Evolutionary conservation across 306 rosid species (phyloP).

Genomic region (Inga oerstediana): DNA sequence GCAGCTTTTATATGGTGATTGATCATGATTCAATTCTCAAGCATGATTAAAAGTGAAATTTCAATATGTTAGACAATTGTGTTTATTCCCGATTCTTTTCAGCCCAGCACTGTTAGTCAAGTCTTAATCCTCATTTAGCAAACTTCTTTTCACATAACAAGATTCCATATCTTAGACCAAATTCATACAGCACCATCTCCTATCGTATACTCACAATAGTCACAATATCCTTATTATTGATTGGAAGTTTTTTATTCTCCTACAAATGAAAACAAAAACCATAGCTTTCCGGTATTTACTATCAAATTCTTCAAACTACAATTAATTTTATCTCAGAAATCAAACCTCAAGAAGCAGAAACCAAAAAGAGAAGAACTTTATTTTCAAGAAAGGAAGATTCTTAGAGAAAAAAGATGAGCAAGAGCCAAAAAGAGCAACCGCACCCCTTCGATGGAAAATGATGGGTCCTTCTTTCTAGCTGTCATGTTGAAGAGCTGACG

Average conservation of each 20-base stretch:
- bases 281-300: no score
- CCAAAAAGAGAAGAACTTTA: not conserved
- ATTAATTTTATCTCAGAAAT: not conserved
- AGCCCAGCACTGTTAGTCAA: not conserved
- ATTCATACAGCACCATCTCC: conserved; percentile 1
- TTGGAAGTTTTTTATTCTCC: not conserved
- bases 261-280: no score
- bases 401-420: no score
- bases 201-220: conserved; percentile 21
- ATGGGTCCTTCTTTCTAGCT: not conserved
- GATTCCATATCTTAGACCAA: not conserved
- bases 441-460: not conserved
- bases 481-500: not conserved
- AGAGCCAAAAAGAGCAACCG: not conserved
- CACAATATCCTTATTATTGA: not conserved
- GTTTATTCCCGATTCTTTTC: conserved; percentile 15
- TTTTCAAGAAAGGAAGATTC: not conserved
- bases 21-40: not conserved
- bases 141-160: not conserved
- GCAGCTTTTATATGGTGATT: not conserved
- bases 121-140: not conserved
- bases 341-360: not conserved
- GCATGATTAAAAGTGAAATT: not conserved
- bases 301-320: no score
- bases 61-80: not conserved